phyloP scores from a whole-genome alignment of 2,329 filamentous ascomycete species.

The Botrytis pseudocinerea region DNA sequence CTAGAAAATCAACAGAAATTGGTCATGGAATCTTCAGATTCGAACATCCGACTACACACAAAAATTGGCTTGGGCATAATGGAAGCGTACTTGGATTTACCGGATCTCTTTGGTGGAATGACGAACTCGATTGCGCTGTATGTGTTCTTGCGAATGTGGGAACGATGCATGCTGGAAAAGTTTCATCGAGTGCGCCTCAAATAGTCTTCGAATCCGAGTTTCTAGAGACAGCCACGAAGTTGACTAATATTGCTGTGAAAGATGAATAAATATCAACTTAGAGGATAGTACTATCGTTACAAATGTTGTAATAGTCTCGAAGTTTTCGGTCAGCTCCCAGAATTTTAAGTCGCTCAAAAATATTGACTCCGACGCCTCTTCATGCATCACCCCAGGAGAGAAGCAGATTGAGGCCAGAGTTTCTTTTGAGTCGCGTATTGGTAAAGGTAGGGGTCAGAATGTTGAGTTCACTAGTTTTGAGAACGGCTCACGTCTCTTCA shows the following conservation, averaged over 20 bases:
- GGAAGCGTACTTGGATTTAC: conserved; percentile 29
- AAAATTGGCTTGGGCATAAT: conserved; percentile 26
- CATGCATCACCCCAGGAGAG: neutral
- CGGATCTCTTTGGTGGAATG: conserved; percentile 24
- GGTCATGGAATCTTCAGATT: conserved; percentile 26
- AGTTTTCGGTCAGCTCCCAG: neutral
- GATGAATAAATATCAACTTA: neutral
- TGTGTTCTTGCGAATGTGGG: conserved; percentile 28
- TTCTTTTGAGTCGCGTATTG: neutral
- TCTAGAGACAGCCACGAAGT: conserved; percentile 14
- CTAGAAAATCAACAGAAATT: conserved; percentile 5
- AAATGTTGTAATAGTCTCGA: neutral
- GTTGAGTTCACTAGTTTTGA: neutral
- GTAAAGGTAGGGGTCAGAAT: neutral
- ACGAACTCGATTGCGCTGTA: conserved; percentile 25
- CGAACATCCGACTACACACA: neutral
- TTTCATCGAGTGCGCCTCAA: conserved; percentile 19
- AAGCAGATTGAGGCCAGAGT: neutral
- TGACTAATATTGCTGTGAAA: neutral
- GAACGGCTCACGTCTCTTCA: neutral
- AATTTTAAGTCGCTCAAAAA: neutral
- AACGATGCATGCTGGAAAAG: conserved; percentile 26
- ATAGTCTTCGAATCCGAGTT: conserved; percentile 19
- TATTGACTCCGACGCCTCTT: neutral
- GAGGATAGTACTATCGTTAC: neutral